Evolutionary conservation across 1,284 basidiomycete species (phyloP).

Genomic region (Melampsora abietis-canadensis): DNA sequence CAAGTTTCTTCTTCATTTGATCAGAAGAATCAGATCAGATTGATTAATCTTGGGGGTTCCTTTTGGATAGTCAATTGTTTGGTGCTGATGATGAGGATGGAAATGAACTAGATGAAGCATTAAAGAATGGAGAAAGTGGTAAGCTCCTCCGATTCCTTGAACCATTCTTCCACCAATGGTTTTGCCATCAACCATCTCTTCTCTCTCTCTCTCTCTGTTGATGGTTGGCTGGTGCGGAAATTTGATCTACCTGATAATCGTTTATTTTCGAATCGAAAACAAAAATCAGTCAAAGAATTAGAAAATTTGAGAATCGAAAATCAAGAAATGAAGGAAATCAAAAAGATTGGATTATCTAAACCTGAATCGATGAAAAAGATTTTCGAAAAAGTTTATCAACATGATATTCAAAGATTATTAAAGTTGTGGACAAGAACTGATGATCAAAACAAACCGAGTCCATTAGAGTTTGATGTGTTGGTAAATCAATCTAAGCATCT

Average conservation of each 20-base stretch:
- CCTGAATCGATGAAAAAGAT: slow-evolving; percentile 66
- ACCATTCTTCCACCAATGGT: no score
- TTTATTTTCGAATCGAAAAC: no score
- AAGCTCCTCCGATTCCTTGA: slow-evolving; percentile 43
- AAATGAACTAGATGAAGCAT: slow-evolving; percentile 76
- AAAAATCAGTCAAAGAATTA: slow-evolving; percentile 78
- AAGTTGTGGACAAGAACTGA: slow-evolving; percentile 99
- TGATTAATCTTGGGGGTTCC: not conserved
- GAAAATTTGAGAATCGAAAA: slow-evolving; percentile 83
- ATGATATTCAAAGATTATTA: slow-evolving; percentile 82
- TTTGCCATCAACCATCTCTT: not conserved
- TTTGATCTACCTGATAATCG: no score
- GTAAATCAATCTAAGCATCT: slow-evolving; percentile 61
- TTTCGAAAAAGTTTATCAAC: slow-evolving; percentile 87
- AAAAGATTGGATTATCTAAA: slow-evolving; percentile 56
- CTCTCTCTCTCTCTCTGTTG: not conserved
- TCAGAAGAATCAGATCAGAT: not conserved
- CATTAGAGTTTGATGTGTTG: slow-evolving; percentile 76
- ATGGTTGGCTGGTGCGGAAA: no score
- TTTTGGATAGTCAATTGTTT: slow-evolving; percentile 75
- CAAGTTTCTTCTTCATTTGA: slow-evolving; percentile 57
- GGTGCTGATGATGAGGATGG: slow-evolving; percentile 75
- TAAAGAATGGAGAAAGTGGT: slow-evolving; percentile 84
- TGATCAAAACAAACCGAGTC: slow-evolving; percentile 73
- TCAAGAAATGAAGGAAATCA: slow-evolving; percentile 76